phyloP scores from a whole-genome alignment of 306 rosid genomes.

The Argentina anserina region DNA sequence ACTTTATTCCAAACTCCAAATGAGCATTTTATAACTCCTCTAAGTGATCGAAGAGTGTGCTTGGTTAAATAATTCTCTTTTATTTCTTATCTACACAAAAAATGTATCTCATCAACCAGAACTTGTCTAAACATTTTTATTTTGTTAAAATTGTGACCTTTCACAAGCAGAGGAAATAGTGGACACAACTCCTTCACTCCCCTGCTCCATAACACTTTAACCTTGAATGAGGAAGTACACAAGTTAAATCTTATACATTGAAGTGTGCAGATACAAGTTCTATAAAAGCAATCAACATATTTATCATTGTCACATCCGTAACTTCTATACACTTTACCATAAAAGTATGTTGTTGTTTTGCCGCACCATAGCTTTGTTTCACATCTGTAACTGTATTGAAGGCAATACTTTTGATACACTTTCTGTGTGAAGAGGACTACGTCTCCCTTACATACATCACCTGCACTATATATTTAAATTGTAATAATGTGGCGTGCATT shows the following conservation, averaged over 20 bases:
- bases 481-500: too few species aligned
- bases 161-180: slow-evolving; percentile 66
- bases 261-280: not conserved
- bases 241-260: slow-evolving; percentile 1
- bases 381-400: slow-evolving; percentile 40
- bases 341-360: slow-evolving; percentile 79
- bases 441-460: slow-evolving; percentile 85
- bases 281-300: not conserved
- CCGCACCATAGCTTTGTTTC: slow-evolving; percentile 80
- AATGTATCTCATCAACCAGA: slow-evolving; percentile 6
- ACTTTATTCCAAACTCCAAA: too few species aligned
- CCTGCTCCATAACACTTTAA: slow-evolving; percentile 78
- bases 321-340: slow-evolving; percentile 41
- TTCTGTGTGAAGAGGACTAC: slow-evolving; percentile 67
- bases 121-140: slow-evolving; percentile 73
- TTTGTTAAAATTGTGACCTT: slow-evolving; percentile 81
- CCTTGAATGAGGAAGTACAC: slow-evolving; percentile 37
- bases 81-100: too few species aligned
- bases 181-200: slow-evolving; percentile 54
- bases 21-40: too few species aligned
- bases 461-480: slow-evolving; percentile 28
- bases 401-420: slow-evolving; percentile 56
- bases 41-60: too few species aligned
- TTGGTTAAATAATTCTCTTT: too few species aligned
- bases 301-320: not conserved